Percentiles rank a stretch among this genome's conserved stretches.
phyloP scores from a whole-genome alignment of 768 basidiomycete genomes.

The Agrocybe chaxingu region DNA sequence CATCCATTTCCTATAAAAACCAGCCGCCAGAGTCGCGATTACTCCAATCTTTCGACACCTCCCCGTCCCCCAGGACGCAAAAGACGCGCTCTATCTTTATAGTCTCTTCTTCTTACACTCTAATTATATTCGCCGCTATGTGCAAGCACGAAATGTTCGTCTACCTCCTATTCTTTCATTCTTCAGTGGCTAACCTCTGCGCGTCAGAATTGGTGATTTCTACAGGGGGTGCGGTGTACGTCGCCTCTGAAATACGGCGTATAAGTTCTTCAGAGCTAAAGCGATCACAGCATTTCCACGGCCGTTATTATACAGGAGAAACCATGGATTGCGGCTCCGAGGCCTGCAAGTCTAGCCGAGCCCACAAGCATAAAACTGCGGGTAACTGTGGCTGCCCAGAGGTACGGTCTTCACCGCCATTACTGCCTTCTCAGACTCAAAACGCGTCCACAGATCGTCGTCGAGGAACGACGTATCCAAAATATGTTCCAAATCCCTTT shows the following conservation, averaged over 20 bases:
- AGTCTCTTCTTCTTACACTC: conserved; percentile 1
- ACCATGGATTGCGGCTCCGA: conserved; percentile 34
- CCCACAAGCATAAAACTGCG: conserved; percentile 42
- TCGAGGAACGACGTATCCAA: conserved; percentile 40
- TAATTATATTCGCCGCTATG: conserved; percentile 20
- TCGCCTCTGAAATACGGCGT: conserved; percentile 1
- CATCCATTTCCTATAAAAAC: conserved; percentile 20
- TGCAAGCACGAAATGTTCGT: conserved; percentile 38
- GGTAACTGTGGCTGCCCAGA: conserved; percentile 39
- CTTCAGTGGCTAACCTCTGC: conserved; percentile 4
- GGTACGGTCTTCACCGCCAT: conserved; percentile 23
- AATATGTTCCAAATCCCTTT: conserved; percentile 45
- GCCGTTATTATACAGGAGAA: conserved; percentile 46
- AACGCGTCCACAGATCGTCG: conserved; percentile 29
- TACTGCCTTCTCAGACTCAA: background rate
- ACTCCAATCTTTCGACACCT: conserved; percentile 1
- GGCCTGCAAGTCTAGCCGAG: conserved; percentile 35
- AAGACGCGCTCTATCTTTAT: conserved; percentile 8
- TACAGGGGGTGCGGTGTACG: conserved; percentile 50
- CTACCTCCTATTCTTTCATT: background rate
- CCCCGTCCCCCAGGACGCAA: conserved; percentile 2
- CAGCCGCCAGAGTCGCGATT: background rate
- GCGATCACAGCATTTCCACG: conserved; percentile 40
- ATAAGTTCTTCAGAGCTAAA: conserved; percentile 6
- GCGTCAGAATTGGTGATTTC: conserved; percentile 41